A percentile compares a stretch with the other conserved stretches of the same genome.
These are phyloP conservation scores for Extremus antarcticus DNA, from an alignment of 495 filamentous ascomycete species.

Conservation along the genomic window DNA sequence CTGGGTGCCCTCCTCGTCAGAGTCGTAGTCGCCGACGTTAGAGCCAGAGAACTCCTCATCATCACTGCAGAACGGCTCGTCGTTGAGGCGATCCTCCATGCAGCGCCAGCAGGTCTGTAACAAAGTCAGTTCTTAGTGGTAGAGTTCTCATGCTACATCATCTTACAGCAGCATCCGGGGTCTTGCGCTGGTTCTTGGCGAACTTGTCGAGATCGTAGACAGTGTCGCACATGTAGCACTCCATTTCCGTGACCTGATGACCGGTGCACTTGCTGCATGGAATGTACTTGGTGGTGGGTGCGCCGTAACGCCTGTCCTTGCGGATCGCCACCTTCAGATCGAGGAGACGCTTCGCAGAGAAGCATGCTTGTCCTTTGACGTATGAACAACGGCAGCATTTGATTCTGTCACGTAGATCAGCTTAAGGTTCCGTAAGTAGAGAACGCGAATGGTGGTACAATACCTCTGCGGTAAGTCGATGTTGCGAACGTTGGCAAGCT, in stretches of 20 bases:
- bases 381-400: not conserved
- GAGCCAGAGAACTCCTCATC: too few species aligned
- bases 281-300: not conserved
- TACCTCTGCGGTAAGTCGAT: not conserved
- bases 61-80: not conserved
- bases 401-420: not conserved
- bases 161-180: slow-evolving; percentile 1
- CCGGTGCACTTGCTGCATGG: slow-evolving; percentile 9
- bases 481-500: not conserved
- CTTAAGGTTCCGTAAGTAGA: not conserved
- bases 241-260: slow-evolving; percentile 2
- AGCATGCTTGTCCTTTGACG: not conserved
- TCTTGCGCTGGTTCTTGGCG: slow-evolving; percentile 12
- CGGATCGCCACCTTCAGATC: not conserved
- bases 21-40: too few species aligned
- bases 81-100: not conserved
- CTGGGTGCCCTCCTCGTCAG: slow-evolving; percentile 4
- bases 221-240: slow-evolving; percentile 7
- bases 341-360: not conserved
- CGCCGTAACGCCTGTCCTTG: not conserved
- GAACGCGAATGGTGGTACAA: not conserved
- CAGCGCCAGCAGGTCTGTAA: not conserved
- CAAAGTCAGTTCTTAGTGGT: not conserved
- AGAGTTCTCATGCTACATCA: not conserved
- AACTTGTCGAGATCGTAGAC: slow-evolving; percentile 7